A percentile compares a stretch with the other conserved stretches of the same genome.
Conservation (phyloP, 306 rosid species). For the Casuarina equisetifolia region DNA sequence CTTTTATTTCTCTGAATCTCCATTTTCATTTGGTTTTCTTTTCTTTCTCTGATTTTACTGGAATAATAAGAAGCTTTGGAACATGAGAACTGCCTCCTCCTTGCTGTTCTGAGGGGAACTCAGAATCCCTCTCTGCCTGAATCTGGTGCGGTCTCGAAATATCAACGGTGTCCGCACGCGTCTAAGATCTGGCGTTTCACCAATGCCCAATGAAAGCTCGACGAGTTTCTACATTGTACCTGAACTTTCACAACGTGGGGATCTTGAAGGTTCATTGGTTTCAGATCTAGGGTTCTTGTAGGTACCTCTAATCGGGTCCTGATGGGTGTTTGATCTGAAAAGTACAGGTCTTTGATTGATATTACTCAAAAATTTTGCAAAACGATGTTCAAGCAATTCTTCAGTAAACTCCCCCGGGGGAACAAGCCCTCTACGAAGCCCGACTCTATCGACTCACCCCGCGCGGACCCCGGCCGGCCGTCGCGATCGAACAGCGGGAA, state of each 20-base stretch:
- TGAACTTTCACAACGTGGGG: slow-evolving; percentile 14
- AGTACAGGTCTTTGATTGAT: slow-evolving; percentile 20
- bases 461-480: slow-evolving; percentile 52
- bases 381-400: slow-evolving; percentile 86
- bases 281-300: slow-evolving; percentile 60
- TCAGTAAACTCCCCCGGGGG: slow-evolving; percentile 73
- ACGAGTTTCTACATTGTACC: slow-evolving; percentile 30
- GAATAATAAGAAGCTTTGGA: background rate
- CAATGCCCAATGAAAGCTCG: slow-evolving; percentile 40
- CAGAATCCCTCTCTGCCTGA: slow-evolving; percentile 17
- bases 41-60: background rate
- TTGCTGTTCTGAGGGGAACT: slow-evolving; percentile 6
- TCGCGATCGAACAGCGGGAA: slow-evolving; percentile 42
- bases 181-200: slow-evolving; percentile 41
- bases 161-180: slow-evolving; percentile 17
- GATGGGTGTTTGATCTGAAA: slow-evolving; percentile 50
- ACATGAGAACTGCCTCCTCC: background rate
- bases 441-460: slow-evolving; percentile 49
- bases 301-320: slow-evolving; percentile 2
- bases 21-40: background rate
- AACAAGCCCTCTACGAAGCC: slow-evolving; percentile 47
- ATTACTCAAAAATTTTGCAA: background rate
- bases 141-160: background rate
- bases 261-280: slow-evolving; percentile 39
- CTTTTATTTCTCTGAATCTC: background rate